Base-by-base conservation (phyloP, 2,329 filamentous ascomycete species). In the Claviceps monticola region DNA sequence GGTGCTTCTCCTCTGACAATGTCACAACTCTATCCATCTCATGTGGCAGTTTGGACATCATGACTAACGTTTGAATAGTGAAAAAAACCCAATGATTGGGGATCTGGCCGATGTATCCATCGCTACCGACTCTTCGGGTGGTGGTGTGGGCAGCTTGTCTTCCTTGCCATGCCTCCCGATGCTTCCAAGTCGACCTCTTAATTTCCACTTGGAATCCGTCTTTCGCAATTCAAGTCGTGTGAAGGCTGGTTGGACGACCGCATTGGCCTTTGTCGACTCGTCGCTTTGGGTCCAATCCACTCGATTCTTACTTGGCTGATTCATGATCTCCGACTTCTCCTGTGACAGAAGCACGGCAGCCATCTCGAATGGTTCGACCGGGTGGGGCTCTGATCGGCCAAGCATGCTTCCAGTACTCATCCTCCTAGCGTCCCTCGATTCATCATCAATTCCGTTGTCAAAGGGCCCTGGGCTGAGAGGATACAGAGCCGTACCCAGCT, bases 261-360 rank as follows among this genome's bases (percentile, higher is more conserved):
- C 4, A 7, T 46, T 50, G 19, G 13, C 26, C 16, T 39, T 43
- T 7, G 46, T 57, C 56, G 58, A 48, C 62, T 80, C 74, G 55
- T 80, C 78, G 57, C 71, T 74, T 60, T 82, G 78, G 34, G 75
- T 74, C 79, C 79, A 82, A 61, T 82, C 77, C 51, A 74, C 72
- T 36, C 71, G 67, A 57, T 70, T 68, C 51, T 71, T 65, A 34
- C 68, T 57, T 14, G 55, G 53, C 36, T 58, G 55, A 8, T 53
- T 53, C 21, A 49, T 9, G 16, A 55, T 49, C 1, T 49, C 46
- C 9, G 36, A 38, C 26, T 34, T 51, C 3, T 51, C 47, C n/a
- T 46, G 34, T 16, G 52, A 46, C 21, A 51, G 37, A 16, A 53
- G 42, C 26, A 51, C 21, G 29, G 38, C 48, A 5, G 53, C 46